Evolutionary conservation across 441 rosid genomes (phyloP), one percentile per base, ranked within the genome.

Genomic region (Manihot esculenta): DNA sequence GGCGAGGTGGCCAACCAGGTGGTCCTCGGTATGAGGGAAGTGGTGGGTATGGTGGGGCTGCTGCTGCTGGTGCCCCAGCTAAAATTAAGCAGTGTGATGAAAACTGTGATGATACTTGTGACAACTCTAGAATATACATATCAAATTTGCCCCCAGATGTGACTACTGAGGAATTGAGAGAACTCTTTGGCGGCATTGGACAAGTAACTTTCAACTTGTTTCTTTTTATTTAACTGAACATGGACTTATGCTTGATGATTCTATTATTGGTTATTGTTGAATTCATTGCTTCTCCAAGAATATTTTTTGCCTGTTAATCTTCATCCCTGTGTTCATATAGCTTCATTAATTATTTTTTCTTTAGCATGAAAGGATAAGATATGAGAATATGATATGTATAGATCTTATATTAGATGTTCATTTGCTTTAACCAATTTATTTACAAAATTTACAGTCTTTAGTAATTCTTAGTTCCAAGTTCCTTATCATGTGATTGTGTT

Each of bases 161-260:
- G 81, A 88, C 97, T 27, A 68, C 47, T 56, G 99, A 95, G 62
- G 93, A 95, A 78, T 83, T 95, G 81, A 82, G 78, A 75, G 96
- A 89, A 27, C 94, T 95, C 78, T 95, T 95, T 81, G 97, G 96
- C 58, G 96, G 99, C 87, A 89, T 95, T 80, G 96, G 99, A 85
- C 96, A 85, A 83, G 99, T 95, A 91, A 86, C 77, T 62, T 68
- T 63, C 42, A 58, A 42, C 78, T 81, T 76, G 72, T 74, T 65
- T 2, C 4, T 35, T 38, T 74, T 18, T 58, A 23, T 57, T 13
- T 48, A 24, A 10, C 41, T 66, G 48, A 45, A 27, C 63, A 20
- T 49, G 27, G 15, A 24, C 15, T 70, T 35, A 41, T 3, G 20
- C 21, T 48, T 64, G 45, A 23, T 41, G 38, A 11, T 66, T 63